phyloP scores from a whole-genome alignment of 192 early-diverging fungal species.

The Chytriomyces confervae region DNA sequence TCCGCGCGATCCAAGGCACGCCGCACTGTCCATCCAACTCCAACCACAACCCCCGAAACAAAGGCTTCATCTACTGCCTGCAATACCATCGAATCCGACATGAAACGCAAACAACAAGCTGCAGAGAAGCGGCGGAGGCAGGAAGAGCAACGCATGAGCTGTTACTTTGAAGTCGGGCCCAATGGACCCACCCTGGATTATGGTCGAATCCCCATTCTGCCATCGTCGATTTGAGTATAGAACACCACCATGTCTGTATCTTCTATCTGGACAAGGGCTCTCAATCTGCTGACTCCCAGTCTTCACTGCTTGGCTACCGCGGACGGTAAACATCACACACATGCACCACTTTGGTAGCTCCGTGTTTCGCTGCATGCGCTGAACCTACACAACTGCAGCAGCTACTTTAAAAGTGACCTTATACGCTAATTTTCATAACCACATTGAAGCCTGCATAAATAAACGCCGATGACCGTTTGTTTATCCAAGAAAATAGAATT shows the following conservation, averaged over 20 bases:
- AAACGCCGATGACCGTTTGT: too few species aligned
- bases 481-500: too few species aligned
- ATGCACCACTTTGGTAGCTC: background rate
- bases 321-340: too few species aligned
- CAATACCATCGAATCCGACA: background rate
- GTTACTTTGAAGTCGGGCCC: slow-evolving; percentile 4
- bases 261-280: too few species aligned
- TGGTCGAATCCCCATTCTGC: slow-evolving; percentile 1
- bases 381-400: too few species aligned
- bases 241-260: background rate
- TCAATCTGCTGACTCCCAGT: too few species aligned
- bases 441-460: too few species aligned
- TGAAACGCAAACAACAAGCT: background rate
- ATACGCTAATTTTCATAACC: too few species aligned
- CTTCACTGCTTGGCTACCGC: background rate
- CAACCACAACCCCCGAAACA: background rate
- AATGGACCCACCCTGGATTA: background rate
- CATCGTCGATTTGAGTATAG: background rate
- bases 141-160: slow-evolving; percentile 31
- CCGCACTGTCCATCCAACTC: slow-evolving; percentile 2
- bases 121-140: slow-evolving; percentile 17
- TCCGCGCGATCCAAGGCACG: background rate
- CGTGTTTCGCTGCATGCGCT: background rate
- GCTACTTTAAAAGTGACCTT: too few species aligned
- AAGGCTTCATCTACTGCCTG: background rate